Evolutionary conservation across 768 basidiomycete genomes (phyloP).

Genomic region (Boletus subparvulus): DNA sequence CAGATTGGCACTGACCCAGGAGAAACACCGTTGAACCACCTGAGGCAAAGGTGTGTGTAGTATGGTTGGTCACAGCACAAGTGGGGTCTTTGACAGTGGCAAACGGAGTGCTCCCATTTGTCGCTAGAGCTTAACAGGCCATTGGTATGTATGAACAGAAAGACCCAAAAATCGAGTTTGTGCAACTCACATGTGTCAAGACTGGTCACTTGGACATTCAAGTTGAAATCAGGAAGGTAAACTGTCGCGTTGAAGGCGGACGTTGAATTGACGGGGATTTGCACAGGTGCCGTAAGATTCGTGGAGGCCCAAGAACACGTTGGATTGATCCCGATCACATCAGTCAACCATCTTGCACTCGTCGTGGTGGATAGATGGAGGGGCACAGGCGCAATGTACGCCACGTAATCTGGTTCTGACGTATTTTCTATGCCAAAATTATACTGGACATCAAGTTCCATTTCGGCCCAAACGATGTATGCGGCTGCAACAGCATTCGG

Average conservation of each 20-base stretch:
- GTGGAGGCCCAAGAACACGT: slow-evolving; percentile 29
- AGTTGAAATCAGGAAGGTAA: slow-evolving; percentile 14
- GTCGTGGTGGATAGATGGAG: slow-evolving; percentile 15
- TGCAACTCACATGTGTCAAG: slow-evolving; percentile 7
- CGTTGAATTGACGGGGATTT: slow-evolving; percentile 11
- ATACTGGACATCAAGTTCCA: slow-evolving; percentile 25
- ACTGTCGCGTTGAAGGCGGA: slow-evolving; percentile 1
- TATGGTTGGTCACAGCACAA: slow-evolving; percentile 18
- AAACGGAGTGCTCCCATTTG: not conserved
- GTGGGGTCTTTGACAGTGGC: slow-evolving; percentile 10
- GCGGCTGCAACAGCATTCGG: slow-evolving; percentile 17
- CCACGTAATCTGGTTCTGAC: slow-evolving; percentile 15
- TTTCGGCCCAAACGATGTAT: slow-evolving; percentile 25
- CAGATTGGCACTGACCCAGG: slow-evolving; percentile 20
- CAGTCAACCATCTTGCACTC: slow-evolving; percentile 28
- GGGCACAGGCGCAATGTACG: slow-evolving; percentile 23
- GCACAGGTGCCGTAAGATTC: slow-evolving; percentile 19
- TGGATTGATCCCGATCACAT: slow-evolving; percentile 29
- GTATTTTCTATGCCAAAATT: slow-evolving; percentile 15
- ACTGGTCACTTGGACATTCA: slow-evolving; percentile 15
- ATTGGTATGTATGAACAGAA: not conserved
- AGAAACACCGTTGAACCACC: slow-evolving; percentile 27
- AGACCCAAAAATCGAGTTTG: not conserved
- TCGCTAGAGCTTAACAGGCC: not conserved
- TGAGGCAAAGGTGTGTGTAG: slow-evolving; percentile 11